These are phyloP conservation scores for Raddia distichophylla DNA, from an alignment of 176 grass and related monocot genomes.

Conservation along the genomic window DNA sequence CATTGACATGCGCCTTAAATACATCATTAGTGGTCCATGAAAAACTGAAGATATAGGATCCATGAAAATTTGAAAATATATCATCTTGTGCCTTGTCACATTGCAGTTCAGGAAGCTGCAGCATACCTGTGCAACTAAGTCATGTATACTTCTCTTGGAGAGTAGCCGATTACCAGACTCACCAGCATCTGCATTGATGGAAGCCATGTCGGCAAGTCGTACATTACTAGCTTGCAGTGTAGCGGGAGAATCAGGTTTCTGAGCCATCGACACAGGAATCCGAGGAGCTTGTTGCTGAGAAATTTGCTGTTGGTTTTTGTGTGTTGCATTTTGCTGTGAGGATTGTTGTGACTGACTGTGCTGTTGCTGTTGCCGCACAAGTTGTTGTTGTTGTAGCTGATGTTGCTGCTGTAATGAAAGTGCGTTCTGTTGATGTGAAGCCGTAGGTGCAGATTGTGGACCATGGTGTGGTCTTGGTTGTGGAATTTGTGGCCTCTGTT, in stretches of 20 bases:
- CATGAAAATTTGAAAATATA: slow-evolving; percentile 11
- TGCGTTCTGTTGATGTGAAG: slow-evolving; percentile 56
- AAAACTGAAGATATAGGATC: slow-evolving; percentile 12
- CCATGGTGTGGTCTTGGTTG: slow-evolving; percentile 70
- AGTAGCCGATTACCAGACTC: slow-evolving; percentile 69
- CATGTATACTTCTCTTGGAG: slow-evolving; percentile 88
- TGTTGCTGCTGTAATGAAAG: slow-evolving; percentile 65
- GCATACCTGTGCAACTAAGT: slow-evolving; percentile 78
- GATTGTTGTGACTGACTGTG: slow-evolving; percentile 44
- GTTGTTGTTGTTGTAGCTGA: slow-evolving; percentile 48
- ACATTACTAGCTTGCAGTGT: slow-evolving; percentile 34
- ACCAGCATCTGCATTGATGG: slow-evolving; percentile 44
- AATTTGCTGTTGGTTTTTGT: slow-evolving; percentile 54
- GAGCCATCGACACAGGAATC: slow-evolving; percentile 50
- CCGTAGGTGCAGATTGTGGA: slow-evolving; percentile 46
- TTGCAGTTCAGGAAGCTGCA: slow-evolving; percentile 14
- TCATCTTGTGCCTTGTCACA: slow-evolving; percentile 1
- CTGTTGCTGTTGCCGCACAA: slow-evolving; percentile 35
- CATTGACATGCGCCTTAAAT: neutral
- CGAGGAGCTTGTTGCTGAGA: slow-evolving; percentile 62
- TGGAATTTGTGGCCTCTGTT: slow-evolving; percentile 70
- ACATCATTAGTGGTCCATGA: slow-evolving; percentile 1
- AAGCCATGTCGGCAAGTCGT: slow-evolving; percentile 27
- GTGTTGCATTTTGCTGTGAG: slow-evolving; percentile 43
- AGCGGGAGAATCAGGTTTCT: slow-evolving; percentile 48